Base-by-base conservation (phyloP, 2,329 filamentous ascomycete genomes). In the Monascus ruber region DNA sequence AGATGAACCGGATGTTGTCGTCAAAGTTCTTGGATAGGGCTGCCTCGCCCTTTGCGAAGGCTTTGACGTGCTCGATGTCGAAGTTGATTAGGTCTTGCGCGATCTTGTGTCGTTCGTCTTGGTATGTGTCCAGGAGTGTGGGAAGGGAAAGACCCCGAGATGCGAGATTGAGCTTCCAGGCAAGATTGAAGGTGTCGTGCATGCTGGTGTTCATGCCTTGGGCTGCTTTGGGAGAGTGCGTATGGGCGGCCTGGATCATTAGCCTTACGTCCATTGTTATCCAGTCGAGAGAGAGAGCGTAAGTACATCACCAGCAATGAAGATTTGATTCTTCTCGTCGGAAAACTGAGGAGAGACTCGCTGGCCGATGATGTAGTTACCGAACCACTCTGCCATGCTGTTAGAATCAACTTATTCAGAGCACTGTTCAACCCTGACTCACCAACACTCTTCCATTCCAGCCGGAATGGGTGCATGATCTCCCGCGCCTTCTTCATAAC, bases 1-100 rank as follows among this genome's bases (percentile, higher is more conserved):
- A 82, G 47, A 85, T 85, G 62, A 85, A 85, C 6, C 77, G 74
- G 29, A 83, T 74, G 41, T 85, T 84, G 34, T 75, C 77, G 34
- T 73, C 68, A 55, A 85, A 85, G 58, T 85, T 85, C 46, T 75
- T 70, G 0, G 79, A 76, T 2, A 85, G 66, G 0, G 75, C 77
- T 35, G 70, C 68, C 45, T 85, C 79, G 27, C 79, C 79, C 4
- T 70, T 72, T 17, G 76, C 71, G 48, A 77, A 60, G 26, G 70
- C 69, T 38, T 66, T 66, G 35, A 68, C 68, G 42, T 73, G 70
- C 43, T 69, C 68, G 0, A 44, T 39, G 31, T 60, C 56, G 10
- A 59, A 60, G 1, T 43, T 43, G 31, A 59, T 59, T 1, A 60
- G 47, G 35, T 59, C 54, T 24, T 51, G 42, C 4, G 56, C 56